These are phyloP conservation scores for Pichia phayaonensis DNA, from an alignment of 805 yeast genomes.

Conservation along the genomic window DNA sequence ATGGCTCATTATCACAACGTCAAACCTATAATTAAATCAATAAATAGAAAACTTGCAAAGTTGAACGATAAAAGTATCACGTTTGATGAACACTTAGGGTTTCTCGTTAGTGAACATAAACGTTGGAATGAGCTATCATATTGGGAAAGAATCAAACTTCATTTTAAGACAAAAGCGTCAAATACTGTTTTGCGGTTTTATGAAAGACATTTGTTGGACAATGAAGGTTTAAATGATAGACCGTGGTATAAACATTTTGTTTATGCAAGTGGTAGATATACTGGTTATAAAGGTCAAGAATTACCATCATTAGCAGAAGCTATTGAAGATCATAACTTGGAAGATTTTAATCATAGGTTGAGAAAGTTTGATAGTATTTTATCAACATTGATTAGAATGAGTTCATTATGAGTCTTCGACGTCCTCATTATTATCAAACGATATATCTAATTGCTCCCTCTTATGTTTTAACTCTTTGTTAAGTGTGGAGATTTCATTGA, in stretches of 20 bases:
- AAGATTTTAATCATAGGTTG: constrained; percentile 25
- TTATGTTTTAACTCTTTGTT: background rate
- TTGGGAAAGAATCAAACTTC: constrained; percentile 23
- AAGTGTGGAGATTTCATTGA: background rate
- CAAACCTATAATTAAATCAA: constrained; percentile 17
- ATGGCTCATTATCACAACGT: constrained; percentile 8
- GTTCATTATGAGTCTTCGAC: background rate
- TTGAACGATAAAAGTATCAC: constrained; percentile 18
- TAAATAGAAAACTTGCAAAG: constrained; percentile 21
- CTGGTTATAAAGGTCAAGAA: constrained; percentile 54
- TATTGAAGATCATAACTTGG: constrained; percentile 38
- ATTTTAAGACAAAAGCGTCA: constrained; percentile 19
- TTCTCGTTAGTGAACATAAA: constrained; percentile 18
- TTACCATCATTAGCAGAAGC: constrained; percentile 51
- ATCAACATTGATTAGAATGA: constrained; percentile 4
- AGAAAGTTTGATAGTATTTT: constrained; percentile 9
- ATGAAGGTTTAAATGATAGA: constrained; percentile 42
- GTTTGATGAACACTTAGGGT: constrained; percentile 22
- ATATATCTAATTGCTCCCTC: background rate
- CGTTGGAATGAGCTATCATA: constrained; percentile 19
- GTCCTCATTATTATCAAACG: background rate
- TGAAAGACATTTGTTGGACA: constrained; percentile 40
- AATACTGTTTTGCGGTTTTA: constrained; percentile 35
- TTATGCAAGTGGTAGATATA: constrained; percentile 52
- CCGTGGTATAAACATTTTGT: constrained; percentile 53